Base-by-base conservation (phyloP, 768 basidiomycete genomes). In the Pulveroboletus sp. region DNA sequence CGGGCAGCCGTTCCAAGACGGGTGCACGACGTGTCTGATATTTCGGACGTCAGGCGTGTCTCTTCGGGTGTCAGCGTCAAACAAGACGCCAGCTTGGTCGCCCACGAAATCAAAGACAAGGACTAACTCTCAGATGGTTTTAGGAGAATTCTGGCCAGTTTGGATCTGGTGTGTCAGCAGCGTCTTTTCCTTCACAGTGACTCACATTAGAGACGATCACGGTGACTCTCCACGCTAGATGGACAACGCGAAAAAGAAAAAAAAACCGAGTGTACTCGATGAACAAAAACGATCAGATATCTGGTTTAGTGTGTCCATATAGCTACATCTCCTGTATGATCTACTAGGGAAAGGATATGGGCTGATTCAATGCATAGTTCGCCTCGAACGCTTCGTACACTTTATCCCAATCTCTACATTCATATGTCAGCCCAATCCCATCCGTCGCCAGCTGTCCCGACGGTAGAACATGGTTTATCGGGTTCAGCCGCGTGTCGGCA, bases 401-500 rank as follows among this genome's bases (percentile, higher is more conserved):
- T n/a, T n/a, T n/a, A n/a, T n/a, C n/a, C n/a, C n/a, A n/a, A n/a
- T n/a, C n/a, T n/a, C n/a, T n/a, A n/a, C n/a, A n/a, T n/a, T n/a
- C n/a, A n/a, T n/a, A n/a, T n/a, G n/a, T n/a, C n/a, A n/a, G n/a
- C n/a, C n/a, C n/a, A n/a, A n/a, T n/a, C n/a, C n/a, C n/a, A n/a
- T n/a, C n/a, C n/a, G n/a, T n/a, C n/a, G n/a, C n/a, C n/a, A n/a
- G n/a, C n/a, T n/a, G n/a, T n/a, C n/a, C n/a, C n/a, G n/a, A n/a
- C n/a, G n/a, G n/a, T n/a, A n/a, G n/a, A n/a, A n/a, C n/a, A n/a
- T n/a, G n/a, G n/a, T n/a, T n/a, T n/a, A n/a, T n/a, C n/a, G 62
- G 63, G 44, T 65, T 65, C 52, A 74, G 31, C 28, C 64, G 59
- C 24, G 65, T 61, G 46, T 73, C 66, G 4, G 63, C 64, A 0